phyloP scores from a whole-genome alignment of 331 rosid genomes.

The Dryas integrifolia region DNA sequence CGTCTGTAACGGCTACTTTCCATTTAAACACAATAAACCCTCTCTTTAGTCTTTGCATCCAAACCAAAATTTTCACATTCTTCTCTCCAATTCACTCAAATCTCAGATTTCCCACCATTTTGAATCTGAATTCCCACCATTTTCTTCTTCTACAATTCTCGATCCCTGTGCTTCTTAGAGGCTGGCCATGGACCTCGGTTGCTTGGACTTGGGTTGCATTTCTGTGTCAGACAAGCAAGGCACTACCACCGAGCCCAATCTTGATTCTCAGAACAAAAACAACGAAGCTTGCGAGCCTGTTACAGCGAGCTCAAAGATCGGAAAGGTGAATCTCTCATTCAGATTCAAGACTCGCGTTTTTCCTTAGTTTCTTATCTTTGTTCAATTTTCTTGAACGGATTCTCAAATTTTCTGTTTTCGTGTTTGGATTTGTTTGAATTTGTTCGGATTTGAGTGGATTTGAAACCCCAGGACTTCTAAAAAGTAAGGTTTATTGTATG shows the following conservation, averaged over 20 bases:
- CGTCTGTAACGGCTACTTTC: constrained; percentile 53
- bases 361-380: neutral
- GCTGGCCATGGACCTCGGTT: constrained; percentile 41
- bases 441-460: neutral
- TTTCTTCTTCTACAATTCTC: neutral
- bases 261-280: constrained; percentile 22
- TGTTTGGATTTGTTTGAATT: neutral
- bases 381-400: constrained; percentile 10
- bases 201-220: constrained; percentile 45
- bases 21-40: neutral
- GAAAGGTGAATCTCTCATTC: constrained; percentile 25
- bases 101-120: neutral
- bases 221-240: constrained; percentile 23
- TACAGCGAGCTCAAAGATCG: constrained; percentile 36
- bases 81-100: neutral
- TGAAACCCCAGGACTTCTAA: neutral
- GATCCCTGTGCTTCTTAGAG: constrained; percentile 3
- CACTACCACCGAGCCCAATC: neutral
- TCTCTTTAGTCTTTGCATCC: neutral
- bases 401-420: neutral
- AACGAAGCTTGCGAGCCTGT: constrained; percentile 20
- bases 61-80: neutral
- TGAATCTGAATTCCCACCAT: constrained; percentile 11
- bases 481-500: neutral
- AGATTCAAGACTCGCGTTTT: neutral